Base-by-base conservation (phyloP, 495 filamentous ascomycete species). In the Talaromyces nanjingensis region DNA sequence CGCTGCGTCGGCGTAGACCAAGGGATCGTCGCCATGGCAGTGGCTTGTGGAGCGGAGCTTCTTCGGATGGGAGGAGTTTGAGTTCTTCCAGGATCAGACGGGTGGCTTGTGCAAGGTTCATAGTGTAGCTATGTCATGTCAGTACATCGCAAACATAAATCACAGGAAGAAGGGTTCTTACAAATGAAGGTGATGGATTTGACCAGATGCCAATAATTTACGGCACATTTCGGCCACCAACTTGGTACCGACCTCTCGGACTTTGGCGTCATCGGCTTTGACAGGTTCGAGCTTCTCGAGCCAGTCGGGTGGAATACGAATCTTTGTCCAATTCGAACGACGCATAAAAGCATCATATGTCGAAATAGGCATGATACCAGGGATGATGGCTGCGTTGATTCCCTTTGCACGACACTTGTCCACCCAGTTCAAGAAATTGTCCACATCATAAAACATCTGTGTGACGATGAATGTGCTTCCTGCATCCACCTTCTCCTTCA, bases 391-490 rank as follows among this genome's bases (percentile, higher is more conserved):
- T 25, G 96, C 83, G 20, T 78, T 87, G 71, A 99, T 92, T 22
- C 96, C 96, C 70, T 84, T 86, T 25, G 84, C 92, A 39, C 92
- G 86, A 62, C 90, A 90, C 73, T 91, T 93, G 62, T 84, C 74
- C 34, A 96, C 91, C 96, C 96, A 99, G 49, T 83, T 80, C 33
- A 98, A 75, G 76, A 98, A 99, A 69, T 90, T 92, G 68, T 99
- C 93, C 27, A 86, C 92, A 73, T 98, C 93, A 77, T 99, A 99
- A 76, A 97, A 97, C 96, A 99, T 99, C 79, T 99, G 96, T 0
- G 96, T 98, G 60, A 99, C 88, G 57, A 99, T 86, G 74, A 97
- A 97, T 9, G 90, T 87, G 60, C 88, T 92, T 42, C 96, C 96
- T 56, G 91, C 91, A 77, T 99, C 96, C 56, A 98, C 87, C 77